Percentiles rank a stretch among this genome's conserved stretches.
phyloP scores from a whole-genome alignment of 2,329 filamentous ascomycete genomes.

The Nemania sp. region DNA sequence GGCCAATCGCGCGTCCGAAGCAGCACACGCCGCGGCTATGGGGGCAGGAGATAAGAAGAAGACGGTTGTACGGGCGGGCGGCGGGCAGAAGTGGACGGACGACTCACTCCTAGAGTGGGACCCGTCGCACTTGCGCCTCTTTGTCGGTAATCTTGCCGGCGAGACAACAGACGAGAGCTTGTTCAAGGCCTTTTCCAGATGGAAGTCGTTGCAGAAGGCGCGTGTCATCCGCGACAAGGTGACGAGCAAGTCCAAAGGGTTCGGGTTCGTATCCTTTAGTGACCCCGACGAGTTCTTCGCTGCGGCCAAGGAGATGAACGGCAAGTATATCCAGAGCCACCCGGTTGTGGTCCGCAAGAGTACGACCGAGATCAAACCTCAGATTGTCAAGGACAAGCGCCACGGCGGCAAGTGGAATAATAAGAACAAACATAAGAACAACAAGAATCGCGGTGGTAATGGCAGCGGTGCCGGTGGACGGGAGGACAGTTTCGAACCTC shows the following conservation, averaged over 20 bases:
- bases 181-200: constrained; percentile 89
- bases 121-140: constrained; percentile 88
- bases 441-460: constrained; percentile 43
- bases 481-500: constrained; percentile 51
- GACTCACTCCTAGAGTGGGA: constrained; percentile 92
- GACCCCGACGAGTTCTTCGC: constrained; percentile 96
- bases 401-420: constrained; percentile 36
- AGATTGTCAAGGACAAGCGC: constrained; percentile 62
- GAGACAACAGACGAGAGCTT: constrained; percentile 97
- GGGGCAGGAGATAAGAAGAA: constrained; percentile 66
- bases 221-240: constrained; percentile 94
- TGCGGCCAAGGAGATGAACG: constrained; percentile 96
- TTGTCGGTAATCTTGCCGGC: constrained; percentile 94
- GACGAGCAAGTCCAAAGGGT: constrained; percentile 94
- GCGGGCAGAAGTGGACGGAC: constrained; percentile 92
- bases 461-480: constrained; percentile 36
- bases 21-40: constrained; percentile 47
- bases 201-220: constrained; percentile 87
- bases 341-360: constrained; percentile 86
- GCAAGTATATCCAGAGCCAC: constrained; percentile 98
- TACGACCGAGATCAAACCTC: constrained; percentile 86
- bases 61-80: constrained; percentile 86
- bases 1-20: constrained; percentile 39
- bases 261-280: constrained; percentile 93
- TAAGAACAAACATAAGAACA: constrained; percentile 44